Base-by-base conservation (phyloP, 352 stramenopile species). In the Phytophthora melonis region DNA sequence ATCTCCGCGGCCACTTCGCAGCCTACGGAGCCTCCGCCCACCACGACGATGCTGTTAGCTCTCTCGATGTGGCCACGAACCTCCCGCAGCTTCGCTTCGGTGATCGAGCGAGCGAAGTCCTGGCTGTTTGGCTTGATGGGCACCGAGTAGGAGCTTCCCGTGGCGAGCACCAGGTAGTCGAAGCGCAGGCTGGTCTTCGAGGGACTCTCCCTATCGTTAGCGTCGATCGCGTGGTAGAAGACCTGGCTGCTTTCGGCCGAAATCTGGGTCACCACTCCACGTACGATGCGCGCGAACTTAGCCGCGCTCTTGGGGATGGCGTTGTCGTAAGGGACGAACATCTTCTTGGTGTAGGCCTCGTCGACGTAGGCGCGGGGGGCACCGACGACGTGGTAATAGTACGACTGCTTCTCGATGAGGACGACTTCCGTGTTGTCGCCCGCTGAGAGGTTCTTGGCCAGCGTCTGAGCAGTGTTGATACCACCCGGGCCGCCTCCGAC, bases 261-360 rank as follows among this genome's bases (percentile, higher is more conserved):
- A 43, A 89, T 80, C 8, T n/a, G 41, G 0, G 70, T 89, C 25
- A 70, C 80, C 9, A 86, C 58, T 3, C 67, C 82, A 10, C 77
- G 82, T 13, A 84, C 55, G 21, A 90, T 79, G 18, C 72, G 77
- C 23, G 79, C 77, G 54, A 83, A 87, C 13, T 52, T 63, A 10
- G 19, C 25, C 6, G 81, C 66, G 10, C 62, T 23, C 27, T 81
- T 76, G 39, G 74, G 80, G 50, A 93, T 87, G 6, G 74, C 87
- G n/a, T 90, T 75, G 62, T 87, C 81, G 66, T 85, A 86, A 3
- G 87, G 87, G 34, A 94, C 79, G 60, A 92, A 93, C 71, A 93
- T 81, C 55, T 88, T 91, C 2, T 66, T 60, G 16, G 65, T 65
- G 74, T 80, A 93, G 45, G 58, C 36, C 16, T 66, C 70, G 6